Evolutionary conservation across 441 rosid genomes (phyloP).

Genomic region (Corymbia citriodora): DNA sequence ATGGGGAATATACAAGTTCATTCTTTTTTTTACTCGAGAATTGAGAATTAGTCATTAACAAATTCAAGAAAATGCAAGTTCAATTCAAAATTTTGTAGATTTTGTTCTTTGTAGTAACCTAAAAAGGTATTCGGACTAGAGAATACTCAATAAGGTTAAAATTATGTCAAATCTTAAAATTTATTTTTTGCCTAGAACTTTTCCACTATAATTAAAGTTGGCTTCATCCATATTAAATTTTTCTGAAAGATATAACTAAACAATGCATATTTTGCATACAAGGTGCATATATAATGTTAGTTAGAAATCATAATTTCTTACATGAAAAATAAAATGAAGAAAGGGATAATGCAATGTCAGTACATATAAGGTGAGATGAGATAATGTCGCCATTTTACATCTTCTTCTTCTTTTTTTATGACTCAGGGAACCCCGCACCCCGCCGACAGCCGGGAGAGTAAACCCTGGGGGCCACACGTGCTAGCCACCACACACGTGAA

Average conservation of each 20-base stretch:
- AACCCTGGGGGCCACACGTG: no score
- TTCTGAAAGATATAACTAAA: no score
- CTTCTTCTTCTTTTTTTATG: no score
- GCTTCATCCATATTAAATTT: background rate
- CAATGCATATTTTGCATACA: no score
- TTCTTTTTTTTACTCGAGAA: background rate
- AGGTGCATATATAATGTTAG: background rate
- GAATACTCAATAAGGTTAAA: no score
- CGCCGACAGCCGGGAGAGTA: no score
- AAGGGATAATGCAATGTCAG: no score
- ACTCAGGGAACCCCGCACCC: no score
- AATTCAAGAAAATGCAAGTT: background rate
- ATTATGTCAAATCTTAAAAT: background rate
- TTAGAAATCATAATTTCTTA: background rate
- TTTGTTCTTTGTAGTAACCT: background rate
- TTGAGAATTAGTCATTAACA: background rate
- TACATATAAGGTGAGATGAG: background rate
- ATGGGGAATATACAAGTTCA: no score
- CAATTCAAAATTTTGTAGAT: background rate
- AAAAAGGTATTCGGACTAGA: background rate
- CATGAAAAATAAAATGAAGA: background rate
- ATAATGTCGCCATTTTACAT: no score
- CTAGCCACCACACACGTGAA: no score
- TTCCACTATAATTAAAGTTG: background rate
- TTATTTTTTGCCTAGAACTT: background rate